Conservation (phyloP, 2,329 filamentous ascomycete genomes). For the Ceratocystis harringtonii region DNA sequence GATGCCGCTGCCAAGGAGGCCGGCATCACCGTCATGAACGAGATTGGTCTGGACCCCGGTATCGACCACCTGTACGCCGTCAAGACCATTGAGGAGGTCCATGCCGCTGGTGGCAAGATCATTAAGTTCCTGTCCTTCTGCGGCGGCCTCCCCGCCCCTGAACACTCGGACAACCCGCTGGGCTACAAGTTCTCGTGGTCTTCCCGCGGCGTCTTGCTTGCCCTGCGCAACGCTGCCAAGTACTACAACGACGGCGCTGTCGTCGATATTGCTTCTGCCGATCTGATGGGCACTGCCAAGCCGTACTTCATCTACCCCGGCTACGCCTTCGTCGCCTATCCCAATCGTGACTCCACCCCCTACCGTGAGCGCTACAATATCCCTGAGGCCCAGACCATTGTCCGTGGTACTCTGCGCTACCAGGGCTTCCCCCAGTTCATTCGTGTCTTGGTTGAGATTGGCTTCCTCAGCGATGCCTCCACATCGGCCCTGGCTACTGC, state of each 20-base stretch:
- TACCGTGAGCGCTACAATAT: slow-evolving; percentile 86
- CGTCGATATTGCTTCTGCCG: slow-evolving; percentile 43
- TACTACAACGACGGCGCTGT: slow-evolving; percentile 69
- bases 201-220: slow-evolving; percentile 71
- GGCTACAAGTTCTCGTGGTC: slow-evolving; percentile 78
- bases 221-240: slow-evolving; percentile 70
- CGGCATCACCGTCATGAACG: slow-evolving; percentile 94
- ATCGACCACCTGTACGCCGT: slow-evolving; percentile 68
- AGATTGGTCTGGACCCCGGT: slow-evolving; percentile 66
- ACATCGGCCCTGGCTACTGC: slow-evolving; percentile 50
- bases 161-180: slow-evolving; percentile 72
- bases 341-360: slow-evolving; percentile 76
- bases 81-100: slow-evolving; percentile 78
- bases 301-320: slow-evolving; percentile 83
- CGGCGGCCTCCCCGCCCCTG: slow-evolving; percentile 56
- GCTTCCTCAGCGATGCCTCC: slow-evolving; percentile 64
- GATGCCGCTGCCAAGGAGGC: slow-evolving; percentile 71
- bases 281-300: slow-evolving; percentile 77
- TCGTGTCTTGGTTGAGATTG: slow-evolving; percentile 72
- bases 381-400: slow-evolving; percentile 78
- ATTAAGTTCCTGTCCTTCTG: slow-evolving; percentile 70
- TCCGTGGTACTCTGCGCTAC: slow-evolving; percentile 72
- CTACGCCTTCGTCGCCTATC: slow-evolving; percentile 81
- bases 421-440: slow-evolving; percentile 83
- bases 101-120: slow-evolving; percentile 75